phyloP scores from a whole-genome alignment of 768 basidiomycete species.

The Galerina marginata region DNA sequence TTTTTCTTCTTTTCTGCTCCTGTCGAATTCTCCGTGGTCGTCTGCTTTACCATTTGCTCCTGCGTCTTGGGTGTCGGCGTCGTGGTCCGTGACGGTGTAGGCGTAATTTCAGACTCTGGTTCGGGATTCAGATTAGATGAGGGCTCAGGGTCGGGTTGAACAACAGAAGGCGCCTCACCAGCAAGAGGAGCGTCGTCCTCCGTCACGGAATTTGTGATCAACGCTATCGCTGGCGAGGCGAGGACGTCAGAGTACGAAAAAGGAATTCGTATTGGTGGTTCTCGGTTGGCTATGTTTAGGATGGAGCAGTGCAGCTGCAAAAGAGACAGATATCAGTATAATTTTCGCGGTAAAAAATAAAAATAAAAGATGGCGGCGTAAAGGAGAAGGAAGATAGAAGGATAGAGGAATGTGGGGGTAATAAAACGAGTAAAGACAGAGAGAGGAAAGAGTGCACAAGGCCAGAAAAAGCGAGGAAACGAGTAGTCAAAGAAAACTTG shows the following conservation, averaged over 20 bases:
- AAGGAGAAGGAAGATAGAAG: no score
- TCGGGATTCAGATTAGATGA: no score
- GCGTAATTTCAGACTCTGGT: no score
- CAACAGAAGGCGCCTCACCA: not conserved
- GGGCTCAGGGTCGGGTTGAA: not conserved
- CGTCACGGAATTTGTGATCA: not conserved
- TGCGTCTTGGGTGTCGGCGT: no score
- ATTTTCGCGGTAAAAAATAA: no score
- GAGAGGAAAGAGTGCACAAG: no score
- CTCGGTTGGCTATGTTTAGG: conserved; percentile 53
- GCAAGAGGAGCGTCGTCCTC: not conserved
- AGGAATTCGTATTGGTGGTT: conserved; percentile 36
- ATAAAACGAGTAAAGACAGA: no score
- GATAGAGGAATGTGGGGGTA: no score
- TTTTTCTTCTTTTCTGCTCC: not conserved
- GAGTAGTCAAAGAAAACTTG: conserved; percentile 19
- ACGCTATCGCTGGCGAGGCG: not conserved
- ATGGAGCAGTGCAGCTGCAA: conserved; percentile 54
- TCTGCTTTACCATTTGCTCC: not conserved
- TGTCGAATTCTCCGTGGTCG: not conserved
- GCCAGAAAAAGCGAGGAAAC: no score
- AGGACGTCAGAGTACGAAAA: conserved; percentile 47
- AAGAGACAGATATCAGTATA: not conserved
- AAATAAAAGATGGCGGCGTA: no score
- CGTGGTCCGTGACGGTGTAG: no score